These are phyloP conservation scores for Hypoxylon sp. DNA, from an alignment of 2,329 filamentous ascomycete species.

Conservation along the genomic window DNA sequence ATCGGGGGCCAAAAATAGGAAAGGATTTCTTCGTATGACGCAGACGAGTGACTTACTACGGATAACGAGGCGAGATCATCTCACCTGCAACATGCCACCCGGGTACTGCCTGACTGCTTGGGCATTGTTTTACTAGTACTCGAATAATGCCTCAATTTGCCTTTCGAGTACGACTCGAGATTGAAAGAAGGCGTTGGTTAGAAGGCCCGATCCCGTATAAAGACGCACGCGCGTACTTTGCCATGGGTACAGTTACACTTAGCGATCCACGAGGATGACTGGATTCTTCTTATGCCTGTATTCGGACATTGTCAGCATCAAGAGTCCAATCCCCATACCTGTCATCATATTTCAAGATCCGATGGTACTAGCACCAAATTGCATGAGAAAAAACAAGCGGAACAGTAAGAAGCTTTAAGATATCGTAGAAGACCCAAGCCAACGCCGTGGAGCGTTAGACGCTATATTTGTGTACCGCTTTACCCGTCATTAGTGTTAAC, in stretches of 20 bases:
- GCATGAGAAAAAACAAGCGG: no score
- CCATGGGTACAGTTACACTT: neutral
- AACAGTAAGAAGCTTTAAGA: neutral
- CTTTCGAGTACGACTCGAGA: neutral
- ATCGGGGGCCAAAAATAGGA: conserved; percentile 25
- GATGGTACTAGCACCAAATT: neutral
- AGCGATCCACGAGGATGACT: neutral
- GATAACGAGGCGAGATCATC: conserved; percentile 9
- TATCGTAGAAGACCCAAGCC: conserved; percentile 5
- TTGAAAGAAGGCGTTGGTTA: neutral
- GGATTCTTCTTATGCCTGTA: neutral
- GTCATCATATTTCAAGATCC: neutral
- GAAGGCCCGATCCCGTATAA: neutral
- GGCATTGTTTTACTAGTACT: neutral
- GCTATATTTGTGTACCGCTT: conserved; percentile 43
- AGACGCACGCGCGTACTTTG: neutral
- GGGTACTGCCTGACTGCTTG: neutral
- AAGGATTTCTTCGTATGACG: conserved; percentile 29
- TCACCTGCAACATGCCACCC: neutral
- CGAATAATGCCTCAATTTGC: neutral
- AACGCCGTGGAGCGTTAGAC: conserved; percentile 32
- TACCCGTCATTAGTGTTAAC: conserved; percentile 43
- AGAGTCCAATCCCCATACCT: neutral
- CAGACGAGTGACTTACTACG: conserved; percentile 21
- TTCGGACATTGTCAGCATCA: neutral